Evolutionary conservation across 2,329 filamentous ascomycete genomes (phyloP).

Genomic region (Exophiala sideris): DNA sequence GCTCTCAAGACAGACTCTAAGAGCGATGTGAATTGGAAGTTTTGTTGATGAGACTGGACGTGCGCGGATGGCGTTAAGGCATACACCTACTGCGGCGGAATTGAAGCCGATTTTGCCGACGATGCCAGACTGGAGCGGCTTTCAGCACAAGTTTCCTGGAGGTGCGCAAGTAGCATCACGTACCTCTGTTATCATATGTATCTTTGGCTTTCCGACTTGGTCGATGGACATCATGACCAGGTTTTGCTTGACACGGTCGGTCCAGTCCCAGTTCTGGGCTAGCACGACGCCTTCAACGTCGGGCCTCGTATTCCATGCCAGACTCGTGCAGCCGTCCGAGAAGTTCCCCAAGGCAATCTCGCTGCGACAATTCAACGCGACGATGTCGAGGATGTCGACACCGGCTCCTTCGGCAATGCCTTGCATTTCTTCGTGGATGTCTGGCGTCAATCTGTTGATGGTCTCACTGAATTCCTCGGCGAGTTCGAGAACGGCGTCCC

Average conservation of each 20-base stretch:
- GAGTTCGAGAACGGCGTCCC: constrained; percentile 44
- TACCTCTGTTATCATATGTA: constrained; percentile 53
- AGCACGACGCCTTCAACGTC: constrained; percentile 34
- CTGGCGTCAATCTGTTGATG: constrained; percentile 38
- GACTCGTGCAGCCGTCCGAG: constrained; percentile 54
- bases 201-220: constrained; percentile 42
- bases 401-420: constrained; percentile 53
- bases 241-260: constrained; percentile 48
- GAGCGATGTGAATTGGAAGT: constrained; percentile 53
- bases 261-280: constrained; percentile 61
- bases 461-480: constrained; percentile 48
- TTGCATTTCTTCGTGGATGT: constrained; percentile 45
- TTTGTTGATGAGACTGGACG: constrained; percentile 44
- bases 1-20: constrained; percentile 52
- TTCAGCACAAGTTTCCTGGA: too few species aligned
- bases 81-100: constrained; percentile 49
- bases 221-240: constrained; percentile 48
- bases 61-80: constrained; percentile 54
- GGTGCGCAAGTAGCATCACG: too few species aligned
- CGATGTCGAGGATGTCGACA: constrained; percentile 47
- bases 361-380: constrained; percentile 57
- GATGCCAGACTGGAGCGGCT: constrained; percentile 41
- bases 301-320: constrained; percentile 45
- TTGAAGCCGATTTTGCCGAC: constrained; percentile 59
- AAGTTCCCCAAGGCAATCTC: constrained; percentile 57